Percentiles rank a stretch among this genome's conserved stretches.
Conservation (phyloP, 352 stramenopile genomes). For the Globisporangium barbulae region DNA sequence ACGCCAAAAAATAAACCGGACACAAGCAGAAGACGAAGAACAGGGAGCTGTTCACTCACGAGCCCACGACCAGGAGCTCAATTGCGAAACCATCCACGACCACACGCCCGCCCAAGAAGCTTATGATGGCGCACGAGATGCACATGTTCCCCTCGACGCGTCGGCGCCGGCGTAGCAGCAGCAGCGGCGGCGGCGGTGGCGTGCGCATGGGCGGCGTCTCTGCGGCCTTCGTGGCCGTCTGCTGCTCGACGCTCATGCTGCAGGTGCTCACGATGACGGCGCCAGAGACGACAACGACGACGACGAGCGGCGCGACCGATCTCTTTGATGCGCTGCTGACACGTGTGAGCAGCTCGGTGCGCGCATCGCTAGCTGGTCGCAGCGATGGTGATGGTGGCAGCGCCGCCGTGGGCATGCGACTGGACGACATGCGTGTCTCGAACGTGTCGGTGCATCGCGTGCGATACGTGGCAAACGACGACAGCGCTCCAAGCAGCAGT, state of each 20-base stretch:
- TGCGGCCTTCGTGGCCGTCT: slow-evolving; percentile 11
- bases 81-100: not conserved
- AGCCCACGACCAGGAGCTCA: not conserved
- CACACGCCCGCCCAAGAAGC: not conserved
- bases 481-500: not conserved
- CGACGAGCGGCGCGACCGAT: not conserved
- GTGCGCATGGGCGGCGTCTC: slow-evolving; percentile 8
- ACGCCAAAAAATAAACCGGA: not conserved
- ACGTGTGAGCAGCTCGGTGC: slow-evolving; percentile 3
- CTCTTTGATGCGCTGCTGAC: slow-evolving; percentile 9
- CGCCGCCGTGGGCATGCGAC: slow-evolving; percentile 11
- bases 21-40: not conserved
- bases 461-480: slow-evolving; percentile 34
- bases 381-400: slow-evolving; percentile 18
- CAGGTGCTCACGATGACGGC: slow-evolving; percentile 16
- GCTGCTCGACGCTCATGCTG: slow-evolving; percentile 20
- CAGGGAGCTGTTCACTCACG: not conserved
- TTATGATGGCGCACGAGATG: slow-evolving; percentile 7
- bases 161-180: slow-evolving; percentile 2
- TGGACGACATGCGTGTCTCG: slow-evolving; percentile 36
- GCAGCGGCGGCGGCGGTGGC: not conserved
- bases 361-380: slow-evolving; percentile 27
- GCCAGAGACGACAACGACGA: not conserved
- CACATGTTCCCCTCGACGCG: slow-evolving; percentile 2
- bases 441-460: slow-evolving; percentile 66